phyloP scores from a whole-genome alignment of 2,329 filamentous ascomycete species.

The Penicillium psychrosexuale region DNA sequence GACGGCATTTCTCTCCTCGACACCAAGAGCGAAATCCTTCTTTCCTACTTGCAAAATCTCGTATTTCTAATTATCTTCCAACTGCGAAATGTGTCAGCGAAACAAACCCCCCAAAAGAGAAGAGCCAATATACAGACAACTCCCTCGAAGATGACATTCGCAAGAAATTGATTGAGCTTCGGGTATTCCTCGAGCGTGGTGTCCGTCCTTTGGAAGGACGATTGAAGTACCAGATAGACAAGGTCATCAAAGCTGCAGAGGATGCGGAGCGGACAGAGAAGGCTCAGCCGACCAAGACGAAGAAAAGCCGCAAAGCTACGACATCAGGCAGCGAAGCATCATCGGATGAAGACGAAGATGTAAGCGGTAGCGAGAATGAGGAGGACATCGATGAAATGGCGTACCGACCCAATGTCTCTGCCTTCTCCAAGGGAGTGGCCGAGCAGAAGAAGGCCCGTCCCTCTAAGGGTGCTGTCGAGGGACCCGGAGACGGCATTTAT shows the following conservation, averaged over 20 bases:
- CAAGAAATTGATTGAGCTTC: constrained; percentile 82
- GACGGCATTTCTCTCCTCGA: constrained; percentile 93
- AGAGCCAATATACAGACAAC: constrained; percentile 27
- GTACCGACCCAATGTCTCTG: constrained; percentile 59
- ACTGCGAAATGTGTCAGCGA: constrained; percentile 56
- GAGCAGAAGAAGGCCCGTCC: constrained; percentile 22
- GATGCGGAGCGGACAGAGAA: constrained; percentile 35
- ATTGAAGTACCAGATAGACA: constrained; percentile 92
- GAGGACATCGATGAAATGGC: constrained; percentile 58
- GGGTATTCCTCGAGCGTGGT: constrained; percentile 91
- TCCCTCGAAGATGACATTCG: constrained; percentile 66
- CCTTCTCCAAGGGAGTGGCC: constrained; percentile 42
- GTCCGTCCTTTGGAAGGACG: constrained; percentile 85
- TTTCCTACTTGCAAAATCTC: constrained; percentile 92
- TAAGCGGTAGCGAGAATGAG: constrained; percentile 36
- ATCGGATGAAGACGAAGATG: constrained; percentile 28
- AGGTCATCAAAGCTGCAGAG: constrained; percentile 83
- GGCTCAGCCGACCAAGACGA: constrained; percentile 25
- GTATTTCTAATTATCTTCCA: constrained; percentile 83
- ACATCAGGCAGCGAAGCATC: constrained; percentile 31
- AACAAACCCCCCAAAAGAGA: constrained; percentile 28
- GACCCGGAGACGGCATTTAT: constrained; percentile 67
- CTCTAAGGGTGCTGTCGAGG: constrained; percentile 28
- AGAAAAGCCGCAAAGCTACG: constrained; percentile 29
- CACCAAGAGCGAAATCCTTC: constrained; percentile 92